Conservation (phyloP, 768 basidiomycete genomes). For the Chlorophyllum brunneum region DNA sequence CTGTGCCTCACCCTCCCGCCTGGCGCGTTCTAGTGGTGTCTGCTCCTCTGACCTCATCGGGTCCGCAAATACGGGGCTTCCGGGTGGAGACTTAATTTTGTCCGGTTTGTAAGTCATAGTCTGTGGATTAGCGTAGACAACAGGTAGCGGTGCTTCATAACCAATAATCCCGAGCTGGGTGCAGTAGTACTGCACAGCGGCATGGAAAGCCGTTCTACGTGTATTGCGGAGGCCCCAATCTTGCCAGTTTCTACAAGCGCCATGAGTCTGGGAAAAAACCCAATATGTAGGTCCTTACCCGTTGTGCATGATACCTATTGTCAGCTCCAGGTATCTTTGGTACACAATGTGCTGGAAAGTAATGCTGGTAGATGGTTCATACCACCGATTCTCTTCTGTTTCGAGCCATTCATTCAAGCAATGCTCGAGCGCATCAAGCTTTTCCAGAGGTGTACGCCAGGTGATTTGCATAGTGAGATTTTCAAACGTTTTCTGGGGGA, state of each 20-base stretch:
- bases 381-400: conserved; percentile 81
- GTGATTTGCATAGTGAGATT: conserved; percentile 65
- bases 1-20: conserved; percentile 17
- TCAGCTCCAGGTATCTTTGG: conserved; percentile 64
- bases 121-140: conserved; percentile 41
- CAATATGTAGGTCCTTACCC: conserved; percentile 27
- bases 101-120: neutral
- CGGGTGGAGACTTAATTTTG: conserved; percentile 1
- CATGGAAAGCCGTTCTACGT: conserved; percentile 76
- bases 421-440: conserved; percentile 66
- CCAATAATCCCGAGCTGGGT: conserved; percentile 64
- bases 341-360: conserved; percentile 59
- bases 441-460: conserved; percentile 71
- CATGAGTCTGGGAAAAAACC: neutral
- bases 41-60: conserved; percentile 2
- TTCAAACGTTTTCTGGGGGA: conserved; percentile 62
- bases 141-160: conserved; percentile 56
- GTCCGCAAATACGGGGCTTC: conserved; percentile 15
- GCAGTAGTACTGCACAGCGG: conserved; percentile 71
- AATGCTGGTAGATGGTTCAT: conserved; percentile 61
- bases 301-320: conserved; percentile 60
- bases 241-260: conserved; percentile 27
- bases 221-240: conserved; percentile 59
- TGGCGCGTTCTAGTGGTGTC: conserved; percentile 9
- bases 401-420: conserved; percentile 71